These are phyloP conservation scores for Trypanosomatidae sp. DNA, from an alignment of 208 protist genomes.

Conservation along the genomic window DNA sequence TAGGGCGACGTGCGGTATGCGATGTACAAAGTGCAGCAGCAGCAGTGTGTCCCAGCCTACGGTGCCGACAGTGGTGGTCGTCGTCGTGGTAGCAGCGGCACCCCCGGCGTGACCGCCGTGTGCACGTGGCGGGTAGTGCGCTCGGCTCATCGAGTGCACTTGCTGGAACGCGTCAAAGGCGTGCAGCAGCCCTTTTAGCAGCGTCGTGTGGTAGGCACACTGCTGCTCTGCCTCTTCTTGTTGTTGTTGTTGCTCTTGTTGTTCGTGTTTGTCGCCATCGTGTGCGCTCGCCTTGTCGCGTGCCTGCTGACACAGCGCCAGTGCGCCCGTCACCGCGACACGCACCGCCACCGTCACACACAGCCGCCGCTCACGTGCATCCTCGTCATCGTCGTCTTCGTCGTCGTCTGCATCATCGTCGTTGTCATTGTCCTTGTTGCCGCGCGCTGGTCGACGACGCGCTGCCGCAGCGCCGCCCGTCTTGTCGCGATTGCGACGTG, in stretches of 20 bases:
- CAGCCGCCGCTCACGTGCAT: no score
- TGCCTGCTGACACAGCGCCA: slow-evolving; percentile 21
- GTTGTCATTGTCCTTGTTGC: no score
- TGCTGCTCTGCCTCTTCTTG: neutral
- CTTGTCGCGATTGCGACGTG: no score
- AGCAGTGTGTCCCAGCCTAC: slow-evolving; percentile 82
- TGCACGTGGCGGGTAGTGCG: slow-evolving; percentile 40
- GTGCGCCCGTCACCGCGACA: slow-evolving; percentile 35
- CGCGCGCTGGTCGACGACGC: no score
- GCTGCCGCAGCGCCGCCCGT: no score
- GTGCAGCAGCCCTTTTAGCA: slow-evolving; percentile 49
- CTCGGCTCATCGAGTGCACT: slow-evolving; percentile 49
- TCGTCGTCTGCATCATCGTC: no score
- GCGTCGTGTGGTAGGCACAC: slow-evolving; percentile 13
- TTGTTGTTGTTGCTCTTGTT: slow-evolving; percentile 3
- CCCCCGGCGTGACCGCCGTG: slow-evolving; percentile 32
- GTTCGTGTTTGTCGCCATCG: no score
- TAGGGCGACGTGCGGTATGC: slow-evolving; percentile 50
- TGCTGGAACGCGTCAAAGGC: slow-evolving; percentile 71
- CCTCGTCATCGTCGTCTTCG: no score
- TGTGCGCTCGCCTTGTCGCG: slow-evolving; percentile 4
- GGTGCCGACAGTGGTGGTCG: no score
- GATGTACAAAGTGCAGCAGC: slow-evolving; percentile 66
- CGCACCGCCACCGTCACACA: slow-evolving; percentile 21
- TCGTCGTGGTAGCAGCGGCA: no score